Evolutionary conservation across 2,329 filamentous ascomycete species (phyloP).

Genomic region (Phialophora chinensis): DNA sequence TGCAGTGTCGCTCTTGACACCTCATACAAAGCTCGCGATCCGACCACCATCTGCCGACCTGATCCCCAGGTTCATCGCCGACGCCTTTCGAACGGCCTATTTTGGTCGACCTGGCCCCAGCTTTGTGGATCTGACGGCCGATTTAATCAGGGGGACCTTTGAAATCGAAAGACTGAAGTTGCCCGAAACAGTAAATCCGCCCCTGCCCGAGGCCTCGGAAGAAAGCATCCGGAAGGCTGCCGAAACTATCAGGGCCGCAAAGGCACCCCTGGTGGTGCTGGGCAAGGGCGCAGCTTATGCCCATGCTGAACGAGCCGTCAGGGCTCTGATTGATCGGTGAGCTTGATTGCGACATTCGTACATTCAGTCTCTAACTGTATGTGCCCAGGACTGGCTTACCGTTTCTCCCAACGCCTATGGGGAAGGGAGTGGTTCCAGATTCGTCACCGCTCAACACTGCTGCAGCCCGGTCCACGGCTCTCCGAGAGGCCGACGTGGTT

Average conservation of each 20-base stretch:
- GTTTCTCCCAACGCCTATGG: conserved; percentile 65
- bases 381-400: conserved; percentile 55
- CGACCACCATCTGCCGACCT: conserved; percentile 54
- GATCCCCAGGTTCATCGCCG: conserved; percentile 49
- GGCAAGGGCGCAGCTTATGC: conserved; percentile 64
- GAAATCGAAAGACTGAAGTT: conserved; percentile 38
- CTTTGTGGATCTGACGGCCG: conserved; percentile 62
- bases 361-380: neutral
- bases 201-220: conserved; percentile 46
- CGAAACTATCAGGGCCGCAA: conserved; percentile 54
- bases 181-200: neutral
- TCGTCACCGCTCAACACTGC: conserved; percentile 59
- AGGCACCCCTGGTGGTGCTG: conserved; percentile 59
- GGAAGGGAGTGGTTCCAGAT: conserved; percentile 63
- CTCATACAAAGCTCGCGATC: conserved; percentile 59
- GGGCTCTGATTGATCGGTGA: conserved; percentile 54
- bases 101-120: conserved; percentile 60
- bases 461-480: conserved; percentile 59
- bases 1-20: conserved; percentile 58
- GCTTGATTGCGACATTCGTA: conserved; percentile 35
- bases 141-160: conserved; percentile 56
- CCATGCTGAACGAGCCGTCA: conserved; percentile 55
- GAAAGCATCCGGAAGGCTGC: conserved; percentile 50
- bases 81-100: conserved; percentile 60
- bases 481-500: conserved; percentile 61